phyloP scores from a whole-genome alignment of 176 grass and related monocot species.

The Cymbopogon citratus region DNA sequence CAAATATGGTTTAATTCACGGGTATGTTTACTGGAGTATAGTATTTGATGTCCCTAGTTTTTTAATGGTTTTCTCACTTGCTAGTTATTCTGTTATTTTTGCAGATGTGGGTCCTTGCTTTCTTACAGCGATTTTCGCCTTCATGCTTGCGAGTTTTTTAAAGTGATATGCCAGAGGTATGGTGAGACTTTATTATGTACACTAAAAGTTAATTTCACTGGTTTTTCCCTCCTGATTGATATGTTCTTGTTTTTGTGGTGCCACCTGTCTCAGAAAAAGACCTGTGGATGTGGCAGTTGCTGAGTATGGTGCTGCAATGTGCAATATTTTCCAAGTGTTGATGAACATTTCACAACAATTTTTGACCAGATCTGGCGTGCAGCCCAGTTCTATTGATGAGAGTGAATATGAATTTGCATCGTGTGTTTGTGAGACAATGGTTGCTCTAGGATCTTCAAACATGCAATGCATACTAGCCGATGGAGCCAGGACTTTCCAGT shows the following conservation, averaged over 20 bases:
- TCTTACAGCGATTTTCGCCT: conserved; percentile 88
- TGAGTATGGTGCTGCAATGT: conserved; percentile 88
- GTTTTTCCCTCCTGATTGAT: conserved; percentile 24
- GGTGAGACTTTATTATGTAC: background rate
- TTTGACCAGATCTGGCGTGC: conserved; percentile 61
- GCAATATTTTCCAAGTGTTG: conserved; percentile 73
- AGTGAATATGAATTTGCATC: conserved; percentile 77
- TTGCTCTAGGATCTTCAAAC: conserved; percentile 91
- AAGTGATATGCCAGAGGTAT: conserved; percentile 94
- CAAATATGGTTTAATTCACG: conserved; percentile 87
- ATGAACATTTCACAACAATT: conserved; percentile 88
- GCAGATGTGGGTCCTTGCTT: conserved; percentile 79
- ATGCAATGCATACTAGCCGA: conserved; percentile 88
- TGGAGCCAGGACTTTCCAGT: conserved; percentile 61
- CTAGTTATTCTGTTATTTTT: conserved; percentile 13
- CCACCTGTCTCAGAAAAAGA: conserved; percentile 63
- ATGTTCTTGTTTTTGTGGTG: conserved; percentile 20
- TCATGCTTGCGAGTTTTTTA: conserved; percentile 88
- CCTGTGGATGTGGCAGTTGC: conserved; percentile 64
- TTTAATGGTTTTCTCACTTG: background rate
- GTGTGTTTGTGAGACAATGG: conserved; percentile 86
- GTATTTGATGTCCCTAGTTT: conserved; percentile 4
- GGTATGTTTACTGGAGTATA: conserved; percentile 43
- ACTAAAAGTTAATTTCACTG: conserved; percentile 8
- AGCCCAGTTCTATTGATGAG: conserved; percentile 65